Conservation (phyloP, 192 early-diverging fungal genomes). For the Chytriomyces hyalinus region DNA sequence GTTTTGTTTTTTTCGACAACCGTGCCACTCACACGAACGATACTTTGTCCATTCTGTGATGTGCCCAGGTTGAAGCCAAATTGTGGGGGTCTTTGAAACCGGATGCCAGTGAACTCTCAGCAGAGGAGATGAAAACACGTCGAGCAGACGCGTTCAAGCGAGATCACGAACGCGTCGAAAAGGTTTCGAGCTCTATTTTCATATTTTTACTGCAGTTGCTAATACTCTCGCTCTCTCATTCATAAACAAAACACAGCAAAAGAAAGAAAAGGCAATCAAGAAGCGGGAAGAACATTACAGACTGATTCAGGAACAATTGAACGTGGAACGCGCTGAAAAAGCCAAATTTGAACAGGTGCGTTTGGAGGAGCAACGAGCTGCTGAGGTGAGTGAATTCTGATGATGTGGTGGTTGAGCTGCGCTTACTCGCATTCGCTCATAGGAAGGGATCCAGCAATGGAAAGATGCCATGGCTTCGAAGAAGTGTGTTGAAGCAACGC, state of each 20-base stretch:
- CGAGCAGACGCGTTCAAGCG: slow-evolving; percentile 39
- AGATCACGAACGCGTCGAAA: slow-evolving; percentile 32
- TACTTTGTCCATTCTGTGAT: background rate
- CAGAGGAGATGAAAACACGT: slow-evolving; percentile 23
- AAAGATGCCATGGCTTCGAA: background rate
- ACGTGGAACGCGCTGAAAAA: slow-evolving; percentile 53
- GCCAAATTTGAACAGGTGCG: slow-evolving; percentile 43
- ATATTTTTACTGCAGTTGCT: background rate
- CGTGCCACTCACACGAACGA: too few relatives aligned
- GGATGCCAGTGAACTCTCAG: background rate
- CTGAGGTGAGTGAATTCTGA: slow-evolving; percentile 37
- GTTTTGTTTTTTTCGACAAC: slow-evolving; percentile 1
- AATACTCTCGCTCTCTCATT: background rate
- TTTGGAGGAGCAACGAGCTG: slow-evolving; percentile 43
- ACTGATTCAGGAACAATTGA: slow-evolving; percentile 55
- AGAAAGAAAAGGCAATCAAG: slow-evolving; percentile 36
- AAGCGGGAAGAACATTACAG: slow-evolving; percentile 46
- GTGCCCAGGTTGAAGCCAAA: slow-evolving; percentile 18
- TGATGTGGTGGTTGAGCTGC: background rate
- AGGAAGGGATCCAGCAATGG: slow-evolving; percentile 32
- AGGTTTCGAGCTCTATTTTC: slow-evolving; percentile 15
- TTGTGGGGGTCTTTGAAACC: slow-evolving; percentile 28
- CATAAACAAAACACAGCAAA: slow-evolving; percentile 30
- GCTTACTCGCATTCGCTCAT: background rate
- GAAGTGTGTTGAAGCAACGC: background rate